Evolutionary conservation across 163 green algal species (phyloP).

Genomic region (Scenedesmus sp.): DNA sequence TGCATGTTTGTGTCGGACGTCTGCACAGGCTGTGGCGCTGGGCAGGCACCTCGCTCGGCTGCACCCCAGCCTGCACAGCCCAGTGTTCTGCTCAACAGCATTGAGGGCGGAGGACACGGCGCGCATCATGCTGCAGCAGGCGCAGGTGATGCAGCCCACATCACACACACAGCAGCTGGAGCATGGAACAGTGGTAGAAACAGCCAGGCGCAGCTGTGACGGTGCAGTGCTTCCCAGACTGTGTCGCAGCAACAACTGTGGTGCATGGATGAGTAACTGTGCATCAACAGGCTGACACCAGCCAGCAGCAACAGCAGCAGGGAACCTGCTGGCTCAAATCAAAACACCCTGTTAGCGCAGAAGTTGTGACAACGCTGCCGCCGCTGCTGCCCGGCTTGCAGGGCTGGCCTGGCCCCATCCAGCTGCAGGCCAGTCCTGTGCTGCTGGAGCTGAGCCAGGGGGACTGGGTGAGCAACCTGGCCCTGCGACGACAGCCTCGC

Average conservation of each 20-base stretch:
- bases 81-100: conserved; percentile 64
- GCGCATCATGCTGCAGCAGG: conserved; percentile 40
- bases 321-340: not conserved
- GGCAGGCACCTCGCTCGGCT: conserved; percentile 41
- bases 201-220: not conserved
- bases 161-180: not conserved
- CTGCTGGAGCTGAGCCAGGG: conserved; percentile 68
- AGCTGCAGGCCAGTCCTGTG: conserved; percentile 26
- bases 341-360: no score
- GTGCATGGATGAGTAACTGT: no score
- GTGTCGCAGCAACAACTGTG: no score
- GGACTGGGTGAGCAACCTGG: conserved; percentile 48
- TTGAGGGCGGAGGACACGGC: conserved; percentile 61
- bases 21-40: conserved; percentile 49
- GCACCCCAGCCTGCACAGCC: not conserved
- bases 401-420: not conserved
- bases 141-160: not conserved
- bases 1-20: not conserved
- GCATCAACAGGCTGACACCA: not conserved
- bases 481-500: not conserved
- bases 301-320: not conserved
- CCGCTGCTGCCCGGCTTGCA: not conserved
- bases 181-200: not conserved
- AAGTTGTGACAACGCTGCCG: not conserved
- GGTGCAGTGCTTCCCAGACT: no score